These are phyloP conservation scores for Pseudogymnoascus destructans DNA, from an alignment of 2,329 filamentous ascomycete genomes.

Conservation along the genomic window DNA sequence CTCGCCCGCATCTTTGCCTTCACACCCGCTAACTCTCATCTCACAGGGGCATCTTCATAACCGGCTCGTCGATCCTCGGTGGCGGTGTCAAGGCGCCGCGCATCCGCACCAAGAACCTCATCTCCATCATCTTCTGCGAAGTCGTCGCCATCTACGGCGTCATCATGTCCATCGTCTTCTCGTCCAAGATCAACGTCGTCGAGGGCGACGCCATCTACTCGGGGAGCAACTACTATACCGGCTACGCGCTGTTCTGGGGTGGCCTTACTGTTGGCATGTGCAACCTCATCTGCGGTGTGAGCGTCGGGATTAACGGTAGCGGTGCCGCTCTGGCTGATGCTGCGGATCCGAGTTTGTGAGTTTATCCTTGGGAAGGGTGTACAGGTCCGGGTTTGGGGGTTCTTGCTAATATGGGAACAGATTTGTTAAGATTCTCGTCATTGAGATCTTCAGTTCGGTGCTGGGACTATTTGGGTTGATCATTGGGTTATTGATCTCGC, in stretches of 20 bases:
- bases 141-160: conserved; percentile 99
- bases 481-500: conserved; percentile 75
- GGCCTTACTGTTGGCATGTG: conserved; percentile 89
- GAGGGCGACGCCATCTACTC: conserved; percentile 53
- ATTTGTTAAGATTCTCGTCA: conserved; percentile 97
- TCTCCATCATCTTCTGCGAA: conserved; percentile 99
- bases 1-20: background rate
- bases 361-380: conserved; percentile 16
- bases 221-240: conserved; percentile 78
- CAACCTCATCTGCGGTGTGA: conserved; percentile 90
- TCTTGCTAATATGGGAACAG: conserved; percentile 33
- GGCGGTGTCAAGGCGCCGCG: conserved; percentile 92
- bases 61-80: conserved; percentile 91
- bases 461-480: conserved; percentile 94
- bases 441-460: conserved; percentile 98
- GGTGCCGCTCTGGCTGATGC: conserved; percentile 94
- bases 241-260: conserved; percentile 91
- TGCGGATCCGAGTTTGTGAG: conserved; percentile 77
- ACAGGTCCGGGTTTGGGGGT: background rate
- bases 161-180: conserved; percentile 99
- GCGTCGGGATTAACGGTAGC: conserved; percentile 95
- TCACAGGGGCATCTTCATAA: conserved; percentile 93
- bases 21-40: conserved; percentile 11
- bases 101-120: conserved; percentile 98
- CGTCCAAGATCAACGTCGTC: conserved; percentile 65